A percentile compares a stretch with the other conserved stretches of the same genome.
Evolutionary conservation across 2,329 filamentous ascomycete species (phyloP).

Genomic region (Cercospora nicotianae): DNA sequence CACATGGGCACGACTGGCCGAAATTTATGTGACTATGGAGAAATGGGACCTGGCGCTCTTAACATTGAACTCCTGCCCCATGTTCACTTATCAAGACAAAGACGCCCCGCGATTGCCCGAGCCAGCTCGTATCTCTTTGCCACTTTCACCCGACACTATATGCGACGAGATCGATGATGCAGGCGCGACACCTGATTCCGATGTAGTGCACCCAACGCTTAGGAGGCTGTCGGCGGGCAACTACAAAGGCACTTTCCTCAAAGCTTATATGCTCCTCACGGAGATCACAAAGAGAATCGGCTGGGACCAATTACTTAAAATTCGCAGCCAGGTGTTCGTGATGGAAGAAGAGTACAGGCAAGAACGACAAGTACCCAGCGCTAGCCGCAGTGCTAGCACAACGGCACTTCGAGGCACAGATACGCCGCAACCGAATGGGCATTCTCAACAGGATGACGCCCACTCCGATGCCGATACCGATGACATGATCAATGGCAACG

Average conservation of each 20-base stretch:
- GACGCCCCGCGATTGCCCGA: constrained; percentile 94
- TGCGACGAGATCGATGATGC: constrained; percentile 97
- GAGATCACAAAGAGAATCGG: constrained; percentile 96
- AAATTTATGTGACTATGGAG: constrained; percentile 91
- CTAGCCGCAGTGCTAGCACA: constrained; percentile 70
- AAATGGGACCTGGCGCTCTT: constrained; percentile 95
- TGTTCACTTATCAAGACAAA: constrained; percentile 99
- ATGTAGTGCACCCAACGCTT: constrained; percentile 83
- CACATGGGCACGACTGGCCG: constrained; percentile 90
- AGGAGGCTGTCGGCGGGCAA: constrained; percentile 81
- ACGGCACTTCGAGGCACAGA: constrained; percentile 74
- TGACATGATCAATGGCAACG: constrained; percentile 31
- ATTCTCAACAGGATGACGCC: constrained; percentile 41
- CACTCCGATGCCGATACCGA: constrained; percentile 40
- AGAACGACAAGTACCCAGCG: constrained; percentile 65
- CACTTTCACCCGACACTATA: constrained; percentile 82
- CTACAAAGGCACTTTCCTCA: constrained; percentile 93
- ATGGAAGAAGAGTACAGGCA: constrained; percentile 99
- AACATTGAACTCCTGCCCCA: constrained; percentile 95
- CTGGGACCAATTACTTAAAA: constrained; percentile 94
- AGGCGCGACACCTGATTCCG: constrained; percentile 70
- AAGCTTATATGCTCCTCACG: constrained; percentile 90
- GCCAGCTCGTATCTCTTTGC: constrained; percentile 81
- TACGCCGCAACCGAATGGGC: constrained; percentile 48
- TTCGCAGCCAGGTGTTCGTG: constrained; percentile 94